Base-by-base conservation (phyloP, 257 asterid species). In the Capsicum chinense region DNA sequence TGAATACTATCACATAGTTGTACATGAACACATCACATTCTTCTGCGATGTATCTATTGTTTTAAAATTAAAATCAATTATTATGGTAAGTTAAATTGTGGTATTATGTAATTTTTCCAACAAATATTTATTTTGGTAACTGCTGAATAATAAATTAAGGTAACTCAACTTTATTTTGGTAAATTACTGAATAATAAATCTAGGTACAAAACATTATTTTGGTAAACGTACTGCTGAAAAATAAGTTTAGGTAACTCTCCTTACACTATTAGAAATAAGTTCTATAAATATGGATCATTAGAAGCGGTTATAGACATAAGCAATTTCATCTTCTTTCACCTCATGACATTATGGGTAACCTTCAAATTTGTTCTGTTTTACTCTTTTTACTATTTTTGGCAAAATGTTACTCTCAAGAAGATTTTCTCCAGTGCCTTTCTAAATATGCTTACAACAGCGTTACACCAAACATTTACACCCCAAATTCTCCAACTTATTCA, bases 281-380 rank as follows among this genome's bases (percentile, higher is more conserved):
- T 48, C 42, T 73, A 48, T 73, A 73, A 73, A 73, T 73, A 73
- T 10, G 59, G n/a, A 11, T 73, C 59, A 73, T n/a, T 47, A 12
- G 59, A n/a, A 47, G 11, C 39, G 58, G 2, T 70, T 66, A 70
- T 73, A 47, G 10, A 0, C 59, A 71, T n/a, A 19, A 17, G 6
- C 58, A 71, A n/a, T n/a, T 64, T 64, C 42, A 10, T 26, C 16
- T 64, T 39, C 44, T 39, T 39, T 39, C 44, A 3, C 44, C 44
- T 39, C 4, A 39, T 39, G 5, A 4, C 44, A 39, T 39, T 39
- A 68, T 68, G 54, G 54, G 14, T 68, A 68, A 7, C 14, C 78
- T 68, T 68, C 78, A 68, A 15, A 39, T 68, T 39, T 0, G 37
- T 13, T 68, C 54, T 7, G 3, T 37, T 68, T 15, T 68, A 68